Evolutionary conservation across 2,329 filamentous ascomycete species (phyloP).

Genomic region (Didymella sp.): DNA sequence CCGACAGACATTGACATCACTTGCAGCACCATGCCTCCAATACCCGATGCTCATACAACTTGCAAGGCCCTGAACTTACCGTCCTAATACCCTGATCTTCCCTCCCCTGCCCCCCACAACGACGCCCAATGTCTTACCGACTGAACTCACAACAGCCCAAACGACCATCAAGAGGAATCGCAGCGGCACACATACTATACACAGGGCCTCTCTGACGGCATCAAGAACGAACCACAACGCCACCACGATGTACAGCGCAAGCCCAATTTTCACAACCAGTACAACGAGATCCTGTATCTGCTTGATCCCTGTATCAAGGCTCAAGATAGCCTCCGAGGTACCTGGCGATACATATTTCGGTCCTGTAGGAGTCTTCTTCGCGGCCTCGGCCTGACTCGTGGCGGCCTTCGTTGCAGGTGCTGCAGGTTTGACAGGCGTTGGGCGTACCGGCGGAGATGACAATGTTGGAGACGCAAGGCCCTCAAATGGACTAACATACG

Average conservation of each 20-base stretch:
- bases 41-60: too few relatives aligned
- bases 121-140: not conserved
- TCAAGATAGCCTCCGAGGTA: not conserved
- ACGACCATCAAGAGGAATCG: slow-evolving; percentile 16
- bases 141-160: slow-evolving; percentile 18
- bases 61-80: too few relatives aligned
- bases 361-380: slow-evolving; percentile 16
- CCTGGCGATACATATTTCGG: not conserved
- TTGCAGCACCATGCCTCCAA: too few relatives aligned
- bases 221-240: slow-evolving; percentile 42
- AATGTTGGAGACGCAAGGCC: slow-evolving; percentile 14
- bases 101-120: not conserved
- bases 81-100: not conserved
- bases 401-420: not conserved
- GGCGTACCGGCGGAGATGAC: not conserved
- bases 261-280: slow-evolving; percentile 27
- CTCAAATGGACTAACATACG: slow-evolving; percentile 13
- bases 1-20: too few relatives aligned
- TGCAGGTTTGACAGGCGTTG: slow-evolving; percentile 5
- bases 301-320: slow-evolving; percentile 34
- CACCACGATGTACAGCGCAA: slow-evolving; percentile 34
- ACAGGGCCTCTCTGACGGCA: slow-evolving; percentile 32
- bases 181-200: slow-evolving; percentile 36
- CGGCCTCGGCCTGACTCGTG: not conserved
- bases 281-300: slow-evolving; percentile 27